Conservation (phyloP, 768 basidiomycete genomes). For the Daedaleopsis sinensis region DNA sequence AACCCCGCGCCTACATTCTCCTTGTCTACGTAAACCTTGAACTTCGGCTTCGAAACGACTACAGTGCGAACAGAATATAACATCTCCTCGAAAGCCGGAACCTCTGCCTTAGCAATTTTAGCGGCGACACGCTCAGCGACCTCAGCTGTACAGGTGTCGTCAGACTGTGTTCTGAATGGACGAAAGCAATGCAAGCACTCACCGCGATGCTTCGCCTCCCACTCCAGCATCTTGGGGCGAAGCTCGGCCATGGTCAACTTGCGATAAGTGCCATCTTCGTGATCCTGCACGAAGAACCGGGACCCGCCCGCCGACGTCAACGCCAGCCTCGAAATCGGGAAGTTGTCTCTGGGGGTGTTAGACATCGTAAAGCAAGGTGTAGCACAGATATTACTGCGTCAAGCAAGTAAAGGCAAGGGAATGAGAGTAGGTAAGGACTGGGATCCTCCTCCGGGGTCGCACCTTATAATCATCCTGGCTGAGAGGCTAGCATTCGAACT, state of each 20-base stretch:
- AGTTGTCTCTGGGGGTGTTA: background rate
- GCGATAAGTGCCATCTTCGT: background rate
- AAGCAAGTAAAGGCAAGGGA: background rate
- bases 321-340: background rate
- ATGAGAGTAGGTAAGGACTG: background rate
- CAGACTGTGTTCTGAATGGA: background rate
- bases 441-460: background rate
- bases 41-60: too few relatives aligned
- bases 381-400: background rate
- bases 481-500: background rate
- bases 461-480: background rate
- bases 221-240: background rate
- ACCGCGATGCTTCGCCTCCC: background rate
- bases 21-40: too few relatives aligned
- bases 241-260: background rate
- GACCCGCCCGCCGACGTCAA: background rate
- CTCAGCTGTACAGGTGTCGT: too few relatives aligned
- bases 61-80: too few relatives aligned
- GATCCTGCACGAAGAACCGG: background rate
- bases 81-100: background rate
- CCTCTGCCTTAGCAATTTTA: too few relatives aligned
- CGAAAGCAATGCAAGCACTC: background rate
- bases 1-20: too few relatives aligned
- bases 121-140: too few relatives aligned
- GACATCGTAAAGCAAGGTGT: background rate